These are phyloP conservation scores for Tilletia indica DNA, from an alignment of 1,284 basidiomycete genomes.

Conservation along the genomic window DNA sequence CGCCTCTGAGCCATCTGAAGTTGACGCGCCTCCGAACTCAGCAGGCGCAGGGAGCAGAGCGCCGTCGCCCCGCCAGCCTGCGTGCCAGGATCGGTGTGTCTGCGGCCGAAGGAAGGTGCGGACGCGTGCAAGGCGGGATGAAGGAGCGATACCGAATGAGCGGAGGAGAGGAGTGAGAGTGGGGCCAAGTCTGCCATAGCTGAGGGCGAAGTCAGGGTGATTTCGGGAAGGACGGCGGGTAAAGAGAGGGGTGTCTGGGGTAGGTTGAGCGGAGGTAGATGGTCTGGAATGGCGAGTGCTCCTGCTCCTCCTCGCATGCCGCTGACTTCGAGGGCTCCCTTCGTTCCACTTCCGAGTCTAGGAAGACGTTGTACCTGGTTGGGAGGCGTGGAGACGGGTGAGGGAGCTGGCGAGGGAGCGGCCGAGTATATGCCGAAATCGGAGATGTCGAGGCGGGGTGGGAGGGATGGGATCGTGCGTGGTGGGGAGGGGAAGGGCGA, in stretches of 20 bases:
- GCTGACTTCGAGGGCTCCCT: too few species aligned
- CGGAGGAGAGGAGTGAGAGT: constrained; percentile 8
- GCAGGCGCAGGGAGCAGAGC: constrained; percentile 8
- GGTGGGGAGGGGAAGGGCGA: constrained; percentile 7
- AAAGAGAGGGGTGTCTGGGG: constrained; percentile 11
- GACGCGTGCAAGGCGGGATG: not conserved
- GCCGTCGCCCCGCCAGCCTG: not conserved
- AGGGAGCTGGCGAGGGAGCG: constrained; percentile 1
- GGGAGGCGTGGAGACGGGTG: constrained; percentile 2
- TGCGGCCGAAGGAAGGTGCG: not conserved
- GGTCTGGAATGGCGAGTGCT: not conserved
- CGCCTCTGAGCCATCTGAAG: not conserved
- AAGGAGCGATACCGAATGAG: not conserved
- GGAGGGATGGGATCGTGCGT: constrained; percentile 6
- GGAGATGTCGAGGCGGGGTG: constrained; percentile 10
- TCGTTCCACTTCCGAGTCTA: too few species aligned
- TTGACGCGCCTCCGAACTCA: not conserved
- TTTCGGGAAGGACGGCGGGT: constrained; percentile 5
- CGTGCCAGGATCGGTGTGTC: constrained; percentile 2
- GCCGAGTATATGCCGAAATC: constrained; percentile 16
- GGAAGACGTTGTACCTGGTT: too few species aligned
- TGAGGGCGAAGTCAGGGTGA: constrained; percentile 1
- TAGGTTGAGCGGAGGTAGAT: constrained; percentile 12
- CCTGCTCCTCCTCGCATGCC: not conserved
- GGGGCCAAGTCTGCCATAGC: not conserved